Evolutionary conservation across 2,329 filamentous ascomycete genomes (phyloP).

Genomic region (Cordyceps cicadae): DNA sequence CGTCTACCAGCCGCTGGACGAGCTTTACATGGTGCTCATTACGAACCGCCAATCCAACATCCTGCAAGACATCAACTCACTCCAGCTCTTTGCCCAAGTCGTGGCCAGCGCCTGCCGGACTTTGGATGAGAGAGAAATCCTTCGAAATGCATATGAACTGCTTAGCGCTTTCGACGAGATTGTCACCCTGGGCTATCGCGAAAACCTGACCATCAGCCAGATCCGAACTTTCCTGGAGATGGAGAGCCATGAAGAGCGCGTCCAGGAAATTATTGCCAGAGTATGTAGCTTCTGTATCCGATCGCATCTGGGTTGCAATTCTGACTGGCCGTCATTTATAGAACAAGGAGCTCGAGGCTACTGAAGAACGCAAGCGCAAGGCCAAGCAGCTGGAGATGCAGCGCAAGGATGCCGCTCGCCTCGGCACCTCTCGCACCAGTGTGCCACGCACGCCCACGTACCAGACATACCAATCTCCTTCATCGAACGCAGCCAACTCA

Average conservation of each 20-base stretch:
- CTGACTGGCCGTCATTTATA: conserved; percentile 32
- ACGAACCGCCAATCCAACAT: conserved; percentile 99
- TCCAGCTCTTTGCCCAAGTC: conserved; percentile 96
- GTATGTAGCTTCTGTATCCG: conserved; percentile 37
- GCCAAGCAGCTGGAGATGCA: conserved; percentile 99
- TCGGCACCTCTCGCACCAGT: conserved; percentile 58
- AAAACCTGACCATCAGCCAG: conserved; percentile 92
- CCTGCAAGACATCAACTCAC: conserved; percentile 95
- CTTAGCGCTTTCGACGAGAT: conserved; percentile 96
- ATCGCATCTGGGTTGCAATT: not conserved
- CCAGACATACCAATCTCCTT: conserved; percentile 78
- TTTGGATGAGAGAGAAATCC: conserved; percentile 89
- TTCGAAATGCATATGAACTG: conserved; percentile 90
- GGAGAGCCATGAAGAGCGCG: conserved; percentile 98
- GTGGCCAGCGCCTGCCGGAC: conserved; percentile 95
- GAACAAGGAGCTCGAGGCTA: conserved; percentile 98
- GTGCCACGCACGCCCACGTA: conserved; percentile 72
- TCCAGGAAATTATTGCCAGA: conserved; percentile 93
- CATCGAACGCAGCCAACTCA: conserved; percentile 66
- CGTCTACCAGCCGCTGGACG: conserved; percentile 96
- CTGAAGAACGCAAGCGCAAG: conserved; percentile 95
- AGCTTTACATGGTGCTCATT: conserved; percentile 99
- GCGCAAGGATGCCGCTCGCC: conserved; percentile 86
- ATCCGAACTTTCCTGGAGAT: conserved; percentile 99
- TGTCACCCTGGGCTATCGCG: conserved; percentile 88